Conservation (phyloP, 2,329 filamentous ascomycete genomes). For the Aspergillus uvarum region DNA sequence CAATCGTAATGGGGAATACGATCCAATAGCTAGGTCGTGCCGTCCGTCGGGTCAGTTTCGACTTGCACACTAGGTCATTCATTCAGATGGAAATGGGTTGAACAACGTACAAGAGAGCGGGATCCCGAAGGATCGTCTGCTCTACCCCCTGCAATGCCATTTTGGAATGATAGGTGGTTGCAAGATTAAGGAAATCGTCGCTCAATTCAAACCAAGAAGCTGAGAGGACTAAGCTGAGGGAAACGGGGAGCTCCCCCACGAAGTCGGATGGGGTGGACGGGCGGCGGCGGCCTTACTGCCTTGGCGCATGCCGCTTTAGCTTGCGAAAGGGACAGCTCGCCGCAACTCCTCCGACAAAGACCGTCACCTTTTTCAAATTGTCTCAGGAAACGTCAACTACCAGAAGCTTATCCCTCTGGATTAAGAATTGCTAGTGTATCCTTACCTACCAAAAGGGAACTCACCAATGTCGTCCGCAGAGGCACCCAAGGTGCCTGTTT, state of each 20-base stretch:
- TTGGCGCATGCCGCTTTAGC: conserved; percentile 22
- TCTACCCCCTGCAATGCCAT: conserved; percentile 80
- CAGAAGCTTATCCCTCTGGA: background rate
- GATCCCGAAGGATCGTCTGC: conserved; percentile 98
- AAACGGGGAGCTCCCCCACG: conserved; percentile 13
- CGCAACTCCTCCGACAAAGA: conserved; percentile 27
- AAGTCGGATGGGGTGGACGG: conserved; percentile 12
- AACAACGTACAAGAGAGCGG: conserved; percentile 83
- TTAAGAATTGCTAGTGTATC: background rate
- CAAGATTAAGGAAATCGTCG: background rate
- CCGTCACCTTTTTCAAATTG: background rate
- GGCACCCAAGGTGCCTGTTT: conserved; percentile 44
- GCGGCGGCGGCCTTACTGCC: conserved; percentile 10
- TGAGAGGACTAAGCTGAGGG: conserved; percentile 8
- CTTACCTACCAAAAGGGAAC: background rate
- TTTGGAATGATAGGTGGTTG: conserved; percentile 21
- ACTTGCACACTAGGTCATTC: background rate
- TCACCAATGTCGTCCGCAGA: conserved; percentile 30
- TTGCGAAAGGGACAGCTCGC: conserved; percentile 37
- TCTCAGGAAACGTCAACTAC: too few species aligned
- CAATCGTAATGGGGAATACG: conserved; percentile 90
- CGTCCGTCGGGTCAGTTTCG: background rate
- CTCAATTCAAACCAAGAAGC: conserved; percentile 3
- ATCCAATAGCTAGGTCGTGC: conserved; percentile 85
- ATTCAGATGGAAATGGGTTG: conserved; percentile 11